Evolutionary conservation across 228 moss, liverwort and hornwort genomes (phyloP).

Genomic region (Sphagnum magellanicum): DNA sequence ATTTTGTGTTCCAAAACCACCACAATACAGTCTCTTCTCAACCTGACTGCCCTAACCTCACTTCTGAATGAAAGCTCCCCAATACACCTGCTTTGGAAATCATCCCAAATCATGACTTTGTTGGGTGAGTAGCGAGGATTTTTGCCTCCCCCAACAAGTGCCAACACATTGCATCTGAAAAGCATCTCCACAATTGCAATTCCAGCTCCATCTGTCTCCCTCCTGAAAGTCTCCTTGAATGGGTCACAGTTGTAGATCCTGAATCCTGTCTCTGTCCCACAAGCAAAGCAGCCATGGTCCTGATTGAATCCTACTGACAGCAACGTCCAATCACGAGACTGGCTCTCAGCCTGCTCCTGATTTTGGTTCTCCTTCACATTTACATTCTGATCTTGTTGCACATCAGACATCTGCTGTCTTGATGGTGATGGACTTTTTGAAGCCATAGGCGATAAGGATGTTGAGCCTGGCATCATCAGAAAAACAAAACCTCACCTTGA

Average conservation of each 20-base stretch:
- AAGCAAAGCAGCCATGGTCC: conserved; percentile 95
- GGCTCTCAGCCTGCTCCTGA: too few relatives aligned
- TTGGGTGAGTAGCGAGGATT: conserved; percentile 88
- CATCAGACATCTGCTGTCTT: too few relatives aligned
- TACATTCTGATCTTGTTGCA: too few relatives aligned
- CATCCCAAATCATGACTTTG: conserved; percentile 99
- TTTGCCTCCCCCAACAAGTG: conserved; percentile 89
- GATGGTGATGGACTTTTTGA: conserved; percentile 13
- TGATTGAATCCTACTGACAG: conserved; percentile 93
- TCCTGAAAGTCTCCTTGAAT: conserved; percentile 91
- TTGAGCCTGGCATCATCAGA: conserved; percentile 23
- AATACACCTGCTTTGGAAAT: conserved; percentile 92
- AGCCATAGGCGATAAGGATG: conserved; percentile 6
- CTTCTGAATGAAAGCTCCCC: conserved; percentile 96
- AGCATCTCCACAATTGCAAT: conserved; percentile 95
- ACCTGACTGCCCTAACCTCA: conserved; percentile 82
- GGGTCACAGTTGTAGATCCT: conserved; percentile 97
- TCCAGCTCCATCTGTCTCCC: conserved; percentile 85
- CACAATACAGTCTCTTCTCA: conserved; percentile 83
- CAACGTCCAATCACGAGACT: conserved; percentile 33
- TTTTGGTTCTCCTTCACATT: too few relatives aligned
- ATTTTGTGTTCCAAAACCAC: conserved; percentile 95
- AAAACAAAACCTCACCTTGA: background rate
- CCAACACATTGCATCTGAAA: conserved; percentile 94
- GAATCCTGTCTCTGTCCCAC: conserved; percentile 91